Percentiles rank a stretch among this genome's conserved stretches.
phyloP scores from a whole-genome alignment of 352 stramenopile species.

The Globisporangium splendens region DNA sequence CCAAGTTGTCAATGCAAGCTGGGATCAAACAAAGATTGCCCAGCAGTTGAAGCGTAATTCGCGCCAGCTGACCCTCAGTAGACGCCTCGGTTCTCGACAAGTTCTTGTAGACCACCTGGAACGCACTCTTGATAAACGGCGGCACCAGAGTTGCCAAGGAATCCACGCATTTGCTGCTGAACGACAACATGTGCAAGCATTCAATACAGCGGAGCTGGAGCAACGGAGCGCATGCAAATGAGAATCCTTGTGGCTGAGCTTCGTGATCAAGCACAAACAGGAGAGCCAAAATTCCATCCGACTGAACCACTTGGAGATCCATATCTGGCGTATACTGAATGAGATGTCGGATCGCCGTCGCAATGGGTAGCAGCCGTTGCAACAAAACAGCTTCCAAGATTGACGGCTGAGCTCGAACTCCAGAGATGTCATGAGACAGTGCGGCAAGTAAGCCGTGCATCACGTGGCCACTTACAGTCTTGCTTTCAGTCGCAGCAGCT shows the following conservation, averaged over 20 bases:
- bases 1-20: slow-evolving; percentile 83
- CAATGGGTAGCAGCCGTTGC: slow-evolving; percentile 69
- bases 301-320: slow-evolving; percentile 77
- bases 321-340: slow-evolving; percentile 82
- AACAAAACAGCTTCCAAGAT: slow-evolving; percentile 64
- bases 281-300: slow-evolving; percentile 66
- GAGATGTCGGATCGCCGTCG: slow-evolving; percentile 75
- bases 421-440: slow-evolving; percentile 71
- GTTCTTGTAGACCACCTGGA: slow-evolving; percentile 84
- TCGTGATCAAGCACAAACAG: slow-evolving; percentile 82
- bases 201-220: slow-evolving; percentile 84
- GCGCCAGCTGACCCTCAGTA: slow-evolving; percentile 75
- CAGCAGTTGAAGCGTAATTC: slow-evolving; percentile 76
- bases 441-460: slow-evolving; percentile 70
- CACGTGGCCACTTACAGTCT: slow-evolving; percentile 58
- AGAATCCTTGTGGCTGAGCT: slow-evolving; percentile 75
- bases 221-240: slow-evolving; percentile 65
- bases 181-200: slow-evolving; percentile 85
- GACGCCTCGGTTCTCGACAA: slow-evolving; percentile 72
- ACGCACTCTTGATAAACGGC: slow-evolving; percentile 82
- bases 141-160: slow-evolving; percentile 68
- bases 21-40: slow-evolving; percentile 85
- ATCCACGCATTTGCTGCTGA: slow-evolving; percentile 80
- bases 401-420: slow-evolving; percentile 65
- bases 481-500: slow-evolving; percentile 32